phyloP scores from a whole-genome alignment of 352 stramenopile genomes.

The Pythium utonaiense region DNA sequence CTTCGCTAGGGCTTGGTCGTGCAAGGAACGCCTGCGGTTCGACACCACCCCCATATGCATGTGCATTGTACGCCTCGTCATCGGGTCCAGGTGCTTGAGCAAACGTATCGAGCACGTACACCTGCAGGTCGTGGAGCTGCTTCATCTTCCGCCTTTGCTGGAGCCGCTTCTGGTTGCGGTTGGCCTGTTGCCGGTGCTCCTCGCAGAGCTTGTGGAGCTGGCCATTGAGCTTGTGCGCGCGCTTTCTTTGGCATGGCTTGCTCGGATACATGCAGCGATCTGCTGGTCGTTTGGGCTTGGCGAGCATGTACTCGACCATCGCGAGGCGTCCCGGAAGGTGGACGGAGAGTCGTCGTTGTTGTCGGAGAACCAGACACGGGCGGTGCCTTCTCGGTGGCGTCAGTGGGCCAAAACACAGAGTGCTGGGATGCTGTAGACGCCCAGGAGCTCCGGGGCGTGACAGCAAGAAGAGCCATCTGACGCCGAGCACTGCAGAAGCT shows the following conservation, averaged over 20 bases:
- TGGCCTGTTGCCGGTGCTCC: slow-evolving; percentile 19
- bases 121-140: slow-evolving; percentile 4
- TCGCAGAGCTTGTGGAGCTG: slow-evolving; percentile 26
- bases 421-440: neutral
- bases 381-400: neutral
- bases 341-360: neutral
- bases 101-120: slow-evolving; percentile 5
- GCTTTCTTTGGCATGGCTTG: slow-evolving; percentile 7
- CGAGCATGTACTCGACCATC: slow-evolving; percentile 1
- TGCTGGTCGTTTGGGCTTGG: neutral
- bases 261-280: slow-evolving; percentile 9
- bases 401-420: neutral
- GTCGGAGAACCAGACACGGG: neutral
- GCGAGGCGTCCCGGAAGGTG: neutral
- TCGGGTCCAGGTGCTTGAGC: neutral
- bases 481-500: neutral
- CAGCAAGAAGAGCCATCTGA: neutral
- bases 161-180: slow-evolving; percentile 18
- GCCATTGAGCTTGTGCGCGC: slow-evolving; percentile 16
- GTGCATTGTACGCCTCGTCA: neutral
- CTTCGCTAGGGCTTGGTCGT: neutral
- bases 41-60: neutral
- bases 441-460: neutral
- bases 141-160: slow-evolving; percentile 2
- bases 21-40: neutral